These are phyloP conservation scores for Lactarius vividus DNA, from an alignment of 768 basidiomycete species.

Conservation along the genomic window DNA sequence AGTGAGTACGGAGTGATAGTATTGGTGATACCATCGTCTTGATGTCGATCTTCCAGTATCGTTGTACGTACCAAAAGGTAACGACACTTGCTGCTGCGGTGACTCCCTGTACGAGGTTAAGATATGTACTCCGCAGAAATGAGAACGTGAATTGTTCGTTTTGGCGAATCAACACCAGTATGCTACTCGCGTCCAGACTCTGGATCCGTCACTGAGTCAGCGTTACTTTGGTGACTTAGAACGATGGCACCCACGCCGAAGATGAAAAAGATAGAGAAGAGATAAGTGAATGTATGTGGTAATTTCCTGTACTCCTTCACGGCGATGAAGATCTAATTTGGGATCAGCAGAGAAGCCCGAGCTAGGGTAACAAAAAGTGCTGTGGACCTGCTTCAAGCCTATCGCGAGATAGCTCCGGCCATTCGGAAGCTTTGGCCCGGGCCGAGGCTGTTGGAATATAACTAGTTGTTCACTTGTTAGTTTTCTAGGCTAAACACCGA, in stretches of 20 bases:
- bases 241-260: slow-evolving; percentile 54
- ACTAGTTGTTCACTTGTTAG: slow-evolving; percentile 42
- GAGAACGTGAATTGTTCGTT: slow-evolving; percentile 80
- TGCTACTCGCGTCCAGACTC: slow-evolving; percentile 80
- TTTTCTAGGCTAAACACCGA: neutral
- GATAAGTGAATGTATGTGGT: slow-evolving; percentile 79
- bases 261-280: slow-evolving; percentile 74
- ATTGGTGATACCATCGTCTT: slow-evolving; percentile 61
- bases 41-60: slow-evolving; percentile 71
- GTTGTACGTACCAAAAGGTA: slow-evolving; percentile 82
- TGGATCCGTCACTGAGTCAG: slow-evolving; percentile 31
- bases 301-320: slow-evolving; percentile 71
- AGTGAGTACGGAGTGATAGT: neutral
- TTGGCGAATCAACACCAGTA: slow-evolving; percentile 71
- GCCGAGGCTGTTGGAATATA: slow-evolving; percentile 80
- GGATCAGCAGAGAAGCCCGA: slow-evolving; percentile 1
- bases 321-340: slow-evolving; percentile 67
- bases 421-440: slow-evolving; percentile 75
- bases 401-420: slow-evolving; percentile 75
- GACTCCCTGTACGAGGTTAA: slow-evolving; percentile 71
- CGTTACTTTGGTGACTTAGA: neutral
- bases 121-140: slow-evolving; percentile 77
- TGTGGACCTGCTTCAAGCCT: slow-evolving; percentile 77
- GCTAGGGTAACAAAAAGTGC: neutral
- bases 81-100: slow-evolving; percentile 69